phyloP scores from a whole-genome alignment of 441 rosid species.

The Bruguiera hainesii region DNA sequence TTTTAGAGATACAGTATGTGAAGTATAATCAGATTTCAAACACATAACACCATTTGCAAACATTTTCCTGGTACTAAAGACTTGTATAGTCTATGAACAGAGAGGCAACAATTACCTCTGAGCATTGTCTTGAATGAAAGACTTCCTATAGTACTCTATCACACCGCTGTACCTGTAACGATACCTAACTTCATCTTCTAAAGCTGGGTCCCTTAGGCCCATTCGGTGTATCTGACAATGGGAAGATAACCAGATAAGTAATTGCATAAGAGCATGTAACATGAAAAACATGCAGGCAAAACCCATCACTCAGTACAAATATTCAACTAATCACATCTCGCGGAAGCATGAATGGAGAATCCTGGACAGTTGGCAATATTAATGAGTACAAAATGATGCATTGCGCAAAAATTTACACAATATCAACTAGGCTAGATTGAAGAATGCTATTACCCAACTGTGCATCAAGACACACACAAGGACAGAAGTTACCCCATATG shows the following conservation, averaged over 20 bases:
- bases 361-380: too few relatives aligned
- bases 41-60: too few relatives aligned
- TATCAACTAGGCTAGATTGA: too few relatives aligned
- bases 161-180: slow-evolving; percentile 73
- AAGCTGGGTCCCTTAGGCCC: slow-evolving; percentile 65
- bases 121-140: slow-evolving; percentile 85
- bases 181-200: slow-evolving; percentile 82
- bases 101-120: slow-evolving; percentile 54
- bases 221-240: slow-evolving; percentile 68
- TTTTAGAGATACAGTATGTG: too few relatives aligned
- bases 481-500: too few relatives aligned
- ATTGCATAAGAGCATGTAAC: not conserved
- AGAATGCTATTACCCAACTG: not conserved
- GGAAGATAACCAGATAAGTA: slow-evolving; percentile 19
- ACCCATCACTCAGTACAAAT: not conserved
- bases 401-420: too few relatives aligned
- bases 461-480: too few relatives aligned
- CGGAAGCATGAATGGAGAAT: too few relatives aligned
- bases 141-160: slow-evolving; percentile 84
- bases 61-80: too few relatives aligned
- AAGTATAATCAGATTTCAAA: too few relatives aligned
- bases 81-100: not conserved
- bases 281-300: slow-evolving; percentile 3
- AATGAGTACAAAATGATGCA: too few relatives aligned
- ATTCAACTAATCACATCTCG: not conserved